These are phyloP conservation scores for Paramecium biaurelia DNA, from an alignment of 73 alveolate genomes.

Conservation along the genomic window DNA sequence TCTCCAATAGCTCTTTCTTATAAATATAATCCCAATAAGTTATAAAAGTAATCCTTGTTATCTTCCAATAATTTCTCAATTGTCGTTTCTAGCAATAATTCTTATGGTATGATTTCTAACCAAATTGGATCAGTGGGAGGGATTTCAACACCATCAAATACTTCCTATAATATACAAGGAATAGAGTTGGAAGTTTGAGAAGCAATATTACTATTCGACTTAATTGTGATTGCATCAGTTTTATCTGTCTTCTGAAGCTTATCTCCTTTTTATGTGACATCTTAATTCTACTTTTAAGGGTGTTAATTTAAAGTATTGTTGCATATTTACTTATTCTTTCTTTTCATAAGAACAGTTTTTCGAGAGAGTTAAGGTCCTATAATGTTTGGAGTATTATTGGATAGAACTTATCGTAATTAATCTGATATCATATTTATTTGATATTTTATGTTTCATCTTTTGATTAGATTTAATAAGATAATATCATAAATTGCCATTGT, in stretches of 20 bases:
- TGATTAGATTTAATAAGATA: neutral
- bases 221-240: neutral
- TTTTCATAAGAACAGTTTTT: conserved; percentile 24
- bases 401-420: neutral
- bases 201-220: neutral
- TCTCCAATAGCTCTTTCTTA: conserved; percentile 16
- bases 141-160: neutral
- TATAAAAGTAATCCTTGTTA: conserved; percentile 26
- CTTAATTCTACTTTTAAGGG: neutral
- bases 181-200: neutral
- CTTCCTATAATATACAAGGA: neutral
- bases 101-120: conserved; percentile 33
- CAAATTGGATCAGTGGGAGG: conserved; percentile 50
- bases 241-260: neutral
- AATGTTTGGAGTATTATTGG: neutral
- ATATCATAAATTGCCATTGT: neutral
- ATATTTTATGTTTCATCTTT: neutral
- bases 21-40: conserved; percentile 37
- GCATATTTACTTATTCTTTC: neutral
- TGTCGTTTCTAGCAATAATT: neutral
- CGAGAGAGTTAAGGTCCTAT: conserved; percentile 36
- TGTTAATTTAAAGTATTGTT: neutral
- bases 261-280: neutral
- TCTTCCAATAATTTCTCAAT: conserved; percentile 33
- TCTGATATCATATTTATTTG: conserved; percentile 29